phyloP scores from a whole-genome alignment of 1,284 basidiomycete species.

The Cystobasidium slooffiae region DNA sequence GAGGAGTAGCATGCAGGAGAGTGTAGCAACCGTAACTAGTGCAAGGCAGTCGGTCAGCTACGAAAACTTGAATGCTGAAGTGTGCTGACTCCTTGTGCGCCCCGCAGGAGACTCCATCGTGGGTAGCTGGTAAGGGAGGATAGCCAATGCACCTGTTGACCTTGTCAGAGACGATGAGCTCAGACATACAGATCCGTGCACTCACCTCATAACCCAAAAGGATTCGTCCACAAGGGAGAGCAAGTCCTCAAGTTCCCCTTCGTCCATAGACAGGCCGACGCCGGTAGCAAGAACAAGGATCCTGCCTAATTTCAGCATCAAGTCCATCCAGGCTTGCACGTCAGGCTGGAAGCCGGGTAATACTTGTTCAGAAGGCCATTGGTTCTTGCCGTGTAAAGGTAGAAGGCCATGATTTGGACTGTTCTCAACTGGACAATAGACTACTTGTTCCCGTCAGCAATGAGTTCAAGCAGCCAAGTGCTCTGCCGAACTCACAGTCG shows the following conservation, averaged over 20 bases:
- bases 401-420: conserved; percentile 55
- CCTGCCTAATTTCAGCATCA: conserved; percentile 77
- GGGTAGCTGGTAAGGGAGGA: conserved; percentile 74
- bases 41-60: conserved; percentile 6
- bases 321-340: conserved; percentile 73
- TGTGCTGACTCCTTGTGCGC: conserved; percentile 68
- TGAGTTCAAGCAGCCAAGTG: background rate
- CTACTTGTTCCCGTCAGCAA: background rate
- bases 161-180: conserved; percentile 46
- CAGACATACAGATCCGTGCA: conserved; percentile 65
- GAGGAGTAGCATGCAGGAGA: conserved; percentile 58
- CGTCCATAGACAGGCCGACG: conserved; percentile 71
- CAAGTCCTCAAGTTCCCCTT: conserved; percentile 71
- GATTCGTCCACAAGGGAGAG: conserved; percentile 71
- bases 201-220: conserved; percentile 78
- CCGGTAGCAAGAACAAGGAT: conserved; percentile 84
- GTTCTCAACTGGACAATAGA: conserved; percentile 5
- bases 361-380: conserved; percentile 66
- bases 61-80: background rate
- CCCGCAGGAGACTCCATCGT: conserved; percentile 80
- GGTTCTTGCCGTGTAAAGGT: conserved; percentile 77
- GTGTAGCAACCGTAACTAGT: conserved; percentile 28
- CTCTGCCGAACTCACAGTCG: conserved; percentile 59
- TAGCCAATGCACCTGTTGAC: conserved; percentile 64
- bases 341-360: conserved; percentile 65